Percentiles rank a stretch among this genome's conserved stretches.
phyloP scores from a whole-genome alignment of 306 rosid genomes.

The Styphnolobium japonicum region DNA sequence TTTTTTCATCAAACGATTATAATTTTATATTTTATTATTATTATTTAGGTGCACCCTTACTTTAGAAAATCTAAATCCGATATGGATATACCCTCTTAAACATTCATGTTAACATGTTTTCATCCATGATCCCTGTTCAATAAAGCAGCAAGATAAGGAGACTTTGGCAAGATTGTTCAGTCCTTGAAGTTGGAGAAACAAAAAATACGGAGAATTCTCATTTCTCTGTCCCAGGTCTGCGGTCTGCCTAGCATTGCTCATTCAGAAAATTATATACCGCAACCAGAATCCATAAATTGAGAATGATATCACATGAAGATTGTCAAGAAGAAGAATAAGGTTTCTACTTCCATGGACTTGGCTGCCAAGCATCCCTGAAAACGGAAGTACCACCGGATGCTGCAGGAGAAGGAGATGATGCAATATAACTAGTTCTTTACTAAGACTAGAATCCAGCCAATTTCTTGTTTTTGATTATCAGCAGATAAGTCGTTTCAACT shows the following conservation, averaged over 20 bases:
- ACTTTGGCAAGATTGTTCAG: neutral
- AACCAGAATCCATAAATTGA: neutral
- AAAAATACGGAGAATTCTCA: neutral
- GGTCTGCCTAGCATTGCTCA: neutral
- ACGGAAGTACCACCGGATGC: slow-evolving; percentile 66
- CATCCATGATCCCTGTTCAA: too few species aligned
- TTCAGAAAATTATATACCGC: neutral
- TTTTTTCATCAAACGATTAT: too few species aligned
- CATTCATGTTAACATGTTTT: too few species aligned
- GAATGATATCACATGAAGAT: neutral
- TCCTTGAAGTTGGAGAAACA: neutral
- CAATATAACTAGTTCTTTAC: slow-evolving; percentile 55
- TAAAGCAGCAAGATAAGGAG: too few species aligned
- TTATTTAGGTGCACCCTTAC: too few species aligned
- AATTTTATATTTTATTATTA: too few species aligned
- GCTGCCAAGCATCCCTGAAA: slow-evolving; percentile 59
- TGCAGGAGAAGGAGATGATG: slow-evolving; percentile 69
- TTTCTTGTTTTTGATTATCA: too few species aligned
- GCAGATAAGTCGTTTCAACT: too few species aligned
- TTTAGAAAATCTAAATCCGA: too few species aligned
- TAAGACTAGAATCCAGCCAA: too few species aligned
- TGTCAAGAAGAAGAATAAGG: neutral
- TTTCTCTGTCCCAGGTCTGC: neutral
- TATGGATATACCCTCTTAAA: too few species aligned
- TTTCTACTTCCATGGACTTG: slow-evolving; percentile 68